phyloP scores from a whole-genome alignment of 2,329 filamentous ascomycete genomes.

The Exophiala bonariae region DNA sequence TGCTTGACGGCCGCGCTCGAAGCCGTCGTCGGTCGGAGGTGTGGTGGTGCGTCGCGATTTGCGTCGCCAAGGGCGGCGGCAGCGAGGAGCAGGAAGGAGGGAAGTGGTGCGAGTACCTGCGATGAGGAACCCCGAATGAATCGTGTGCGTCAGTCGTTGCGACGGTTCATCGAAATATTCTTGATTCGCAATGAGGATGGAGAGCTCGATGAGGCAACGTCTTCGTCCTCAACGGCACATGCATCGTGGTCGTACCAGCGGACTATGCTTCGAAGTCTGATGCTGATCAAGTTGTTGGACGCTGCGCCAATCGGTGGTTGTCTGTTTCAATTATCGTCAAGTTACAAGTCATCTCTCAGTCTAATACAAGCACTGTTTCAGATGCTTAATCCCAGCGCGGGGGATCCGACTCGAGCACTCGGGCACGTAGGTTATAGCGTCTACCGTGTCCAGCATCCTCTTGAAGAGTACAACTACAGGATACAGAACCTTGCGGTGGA shows the following conservation, averaged over 20 bases:
- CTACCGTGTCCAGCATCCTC: constrained; percentile 53
- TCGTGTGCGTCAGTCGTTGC: constrained; percentile 34
- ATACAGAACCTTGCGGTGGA: constrained; percentile 63
- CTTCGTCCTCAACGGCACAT: constrained; percentile 14
- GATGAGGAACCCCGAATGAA: too few species aligned
- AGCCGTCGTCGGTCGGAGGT: constrained; percentile 56
- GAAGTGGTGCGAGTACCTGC: neutral
- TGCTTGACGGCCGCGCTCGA: constrained; percentile 56
- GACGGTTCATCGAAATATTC: constrained; percentile 57
- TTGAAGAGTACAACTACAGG: constrained; percentile 60
- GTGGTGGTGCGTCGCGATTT: neutral
- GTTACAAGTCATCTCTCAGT: constrained; percentile 56
- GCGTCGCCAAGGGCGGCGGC: too few species aligned
- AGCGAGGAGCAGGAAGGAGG: constrained; percentile 2
- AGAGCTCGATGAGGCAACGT: constrained; percentile 30
- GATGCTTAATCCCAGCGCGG: constrained; percentile 59
- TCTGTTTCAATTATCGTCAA: constrained; percentile 54
- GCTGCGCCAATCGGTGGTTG: constrained; percentile 46
- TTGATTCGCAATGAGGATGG: constrained; percentile 56
- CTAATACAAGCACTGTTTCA: constrained; percentile 54
- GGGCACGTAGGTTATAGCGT: constrained; percentile 59
- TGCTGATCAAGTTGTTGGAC: constrained; percentile 62
- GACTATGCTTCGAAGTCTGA: constrained; percentile 58
- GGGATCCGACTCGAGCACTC: constrained; percentile 57
- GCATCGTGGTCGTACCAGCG: constrained; percentile 54